Percentiles rank a stretch among this genome's conserved stretches.
phyloP scores from a whole-genome alignment of 495 filamentous ascomycete species.

The Tuber microsphaerosporum region DNA sequence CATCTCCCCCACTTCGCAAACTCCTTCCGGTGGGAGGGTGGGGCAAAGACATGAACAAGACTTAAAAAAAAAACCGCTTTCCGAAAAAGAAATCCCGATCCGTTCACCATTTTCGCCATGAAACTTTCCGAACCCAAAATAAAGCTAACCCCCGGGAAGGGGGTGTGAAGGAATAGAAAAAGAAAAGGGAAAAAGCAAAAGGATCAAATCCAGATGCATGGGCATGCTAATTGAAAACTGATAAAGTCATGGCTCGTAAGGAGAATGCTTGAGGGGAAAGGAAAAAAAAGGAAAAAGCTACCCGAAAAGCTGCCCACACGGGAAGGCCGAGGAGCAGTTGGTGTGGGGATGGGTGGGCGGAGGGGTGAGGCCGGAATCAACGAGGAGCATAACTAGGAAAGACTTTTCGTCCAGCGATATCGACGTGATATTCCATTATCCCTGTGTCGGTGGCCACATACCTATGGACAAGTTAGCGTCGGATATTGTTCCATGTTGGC shows the following conservation, averaged over 20 bases:
- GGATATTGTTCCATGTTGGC: not conserved
- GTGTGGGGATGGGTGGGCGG: not conserved
- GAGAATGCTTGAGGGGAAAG: conserved; percentile 14
- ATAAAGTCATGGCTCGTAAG: conserved; percentile 14
- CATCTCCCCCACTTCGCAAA: not conserved
- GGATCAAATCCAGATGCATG: not conserved
- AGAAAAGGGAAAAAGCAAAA: not conserved
- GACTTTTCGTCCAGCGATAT: conserved; percentile 33
- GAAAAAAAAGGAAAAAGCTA: conserved; percentile 12
- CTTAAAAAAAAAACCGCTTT: not conserved
- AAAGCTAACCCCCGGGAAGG: conserved; percentile 6
- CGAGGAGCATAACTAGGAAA: conserved; percentile 30
- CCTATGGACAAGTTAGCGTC: conserved; percentile 15
- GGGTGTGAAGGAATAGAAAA: conserved; percentile 7
- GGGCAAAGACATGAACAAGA: not conserved
- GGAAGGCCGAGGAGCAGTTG: conserved; percentile 1
- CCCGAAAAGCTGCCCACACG: conserved; percentile 3
- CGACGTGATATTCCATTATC: conserved; percentile 40
- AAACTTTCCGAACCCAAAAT: conserved; percentile 28
- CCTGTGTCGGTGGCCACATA: conserved; percentile 41
- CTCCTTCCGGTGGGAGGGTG: not conserved
- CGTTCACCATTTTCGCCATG: conserved; percentile 4
- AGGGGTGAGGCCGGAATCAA: conserved; percentile 6
- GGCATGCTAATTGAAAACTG: conserved; percentile 14
- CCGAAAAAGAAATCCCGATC: conserved; percentile 2